Evolutionary conservation across 2,329 filamentous ascomycete species (phyloP), one percentile per base, ranked within the genome.

Genomic region (Ophiocordyceps unilateralis): DNA sequence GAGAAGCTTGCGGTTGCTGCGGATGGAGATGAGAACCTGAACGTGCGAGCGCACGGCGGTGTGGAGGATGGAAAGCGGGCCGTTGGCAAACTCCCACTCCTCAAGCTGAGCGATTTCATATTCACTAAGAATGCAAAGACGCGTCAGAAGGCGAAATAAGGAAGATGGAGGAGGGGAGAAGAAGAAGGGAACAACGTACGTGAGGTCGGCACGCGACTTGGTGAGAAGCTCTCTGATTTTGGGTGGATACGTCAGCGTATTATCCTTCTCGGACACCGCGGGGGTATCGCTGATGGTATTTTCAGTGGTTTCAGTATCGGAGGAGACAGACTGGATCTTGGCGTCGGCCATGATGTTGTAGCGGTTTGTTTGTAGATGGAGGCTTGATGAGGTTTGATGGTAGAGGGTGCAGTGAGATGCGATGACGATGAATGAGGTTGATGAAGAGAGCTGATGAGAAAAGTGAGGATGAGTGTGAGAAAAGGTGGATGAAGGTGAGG

Each of bases 1-100:
- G 44, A 98, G 80, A 40, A 98, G 74, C 72, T 98, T 98, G 65
- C 89, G 83, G 71, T 96, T 96, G 76, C 94, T 95, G 51, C 91
- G 87, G 67, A 89, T 89, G 43, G 86, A 94, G 59, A 98, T 95
- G 50, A 98, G 78, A 48, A 98, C 89, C 67, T 96, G 91, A 38
- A 83, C 84, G 69, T 95, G 89, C 50, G 83, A 84, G 60, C 88
- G 84, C 45, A 95, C 91, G 50, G 91, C 91, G 46, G 91, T 95
- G 68, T 96, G 89, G 47, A 98, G 83, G 56, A 98, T 91, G 5
- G 87, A 95, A 39, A 96, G 63, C 40, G 67, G 67, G 6, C 67
- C 65, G 39, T 64, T 61, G 45, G 66, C 64, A 54, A 74, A 73
- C 55, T 75, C 72, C 55, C 75, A 69, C 58, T 75, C 68, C 51